These are phyloP conservation scores for Citrus hindsii DNA, from an alignment of 345 rosid species.

Conservation along the genomic window DNA sequence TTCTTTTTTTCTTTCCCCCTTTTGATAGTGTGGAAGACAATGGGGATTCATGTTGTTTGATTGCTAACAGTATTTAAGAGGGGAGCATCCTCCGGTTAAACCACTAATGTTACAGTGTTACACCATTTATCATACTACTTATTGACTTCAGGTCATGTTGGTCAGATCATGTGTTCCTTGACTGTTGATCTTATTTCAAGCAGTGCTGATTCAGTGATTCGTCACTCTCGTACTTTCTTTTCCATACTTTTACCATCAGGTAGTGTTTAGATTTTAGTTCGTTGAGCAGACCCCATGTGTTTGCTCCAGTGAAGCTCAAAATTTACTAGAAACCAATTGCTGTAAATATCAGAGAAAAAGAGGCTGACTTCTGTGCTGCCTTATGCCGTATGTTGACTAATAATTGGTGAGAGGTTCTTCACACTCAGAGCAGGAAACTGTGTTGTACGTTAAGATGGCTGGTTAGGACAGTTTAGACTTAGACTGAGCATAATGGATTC, in stretches of 20 bases:
- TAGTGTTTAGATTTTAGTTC: not conserved
- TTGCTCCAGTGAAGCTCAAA: not conserved
- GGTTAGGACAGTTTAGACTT: not conserved
- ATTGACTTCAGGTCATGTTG: not conserved
- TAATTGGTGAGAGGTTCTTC: not conserved
- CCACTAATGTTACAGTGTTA: not conserved
- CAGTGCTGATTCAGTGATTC: not conserved
- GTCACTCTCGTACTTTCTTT: not conserved
- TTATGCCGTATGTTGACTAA: not conserved
- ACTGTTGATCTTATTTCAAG: not conserved
- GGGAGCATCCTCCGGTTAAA: not conserved
- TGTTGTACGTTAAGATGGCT: not conserved
- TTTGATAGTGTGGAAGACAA: slow-evolving; percentile 12
- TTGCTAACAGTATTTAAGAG: not conserved
- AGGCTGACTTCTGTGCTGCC: not conserved
- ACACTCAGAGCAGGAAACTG: not conserved
- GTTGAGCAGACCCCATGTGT: not conserved
- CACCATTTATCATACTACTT: not conserved
- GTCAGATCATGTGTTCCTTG: not conserved
- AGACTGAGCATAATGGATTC: not conserved
- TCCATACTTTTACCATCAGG: not conserved
- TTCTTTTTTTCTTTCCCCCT: not conserved
- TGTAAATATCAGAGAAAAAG: not conserved
- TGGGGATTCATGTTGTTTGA: slow-evolving; percentile 5
- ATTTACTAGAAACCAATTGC: not conserved